A percentile compares a stretch with the other conserved stretches of the same genome.
Evolutionary conservation across 257 asterid genomes (phyloP).

Genomic region (Gentiana straminea): DNA sequence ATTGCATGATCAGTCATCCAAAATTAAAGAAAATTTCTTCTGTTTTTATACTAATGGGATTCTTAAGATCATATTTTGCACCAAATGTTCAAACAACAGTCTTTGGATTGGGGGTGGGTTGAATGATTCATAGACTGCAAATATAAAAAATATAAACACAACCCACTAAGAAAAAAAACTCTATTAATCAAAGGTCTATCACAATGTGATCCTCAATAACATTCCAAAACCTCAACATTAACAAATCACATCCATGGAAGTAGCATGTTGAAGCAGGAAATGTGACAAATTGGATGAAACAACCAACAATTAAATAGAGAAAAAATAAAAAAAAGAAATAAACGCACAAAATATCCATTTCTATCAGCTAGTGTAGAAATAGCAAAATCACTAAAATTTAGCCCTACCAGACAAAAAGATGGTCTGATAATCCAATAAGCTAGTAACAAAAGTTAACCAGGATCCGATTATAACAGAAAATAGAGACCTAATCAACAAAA

Average conservation of each 20-base stretch:
- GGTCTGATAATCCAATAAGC: constrained; percentile 6
- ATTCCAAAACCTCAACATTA: too few species aligned
- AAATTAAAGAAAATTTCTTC: constrained; percentile 14
- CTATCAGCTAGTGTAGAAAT: constrained; percentile 16
- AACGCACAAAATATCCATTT: constrained; percentile 13
- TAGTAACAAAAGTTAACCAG: constrained; percentile 2
- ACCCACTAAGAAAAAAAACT: too few species aligned
- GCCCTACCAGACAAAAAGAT: constrained; percentile 8
- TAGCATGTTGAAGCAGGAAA: too few species aligned
- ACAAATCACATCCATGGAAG: too few species aligned
- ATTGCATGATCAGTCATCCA: constrained; percentile 8
- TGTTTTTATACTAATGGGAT: constrained; percentile 4
- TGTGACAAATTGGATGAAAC: too few species aligned
- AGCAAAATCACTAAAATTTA: neutral
- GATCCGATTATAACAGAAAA: neutral
- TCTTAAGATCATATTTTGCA: constrained; percentile 15
- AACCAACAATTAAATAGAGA: neutral
- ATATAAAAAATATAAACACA: constrained; percentile 13
- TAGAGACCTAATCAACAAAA: too few species aligned
- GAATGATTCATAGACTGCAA: constrained; percentile 12
- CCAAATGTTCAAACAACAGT: constrained; percentile 22
- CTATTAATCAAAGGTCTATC: too few species aligned
- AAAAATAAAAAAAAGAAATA: constrained; percentile 17
- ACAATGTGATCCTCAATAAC: too few species aligned
- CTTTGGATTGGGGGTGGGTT: constrained; percentile 12